A percentile compares a stretch with the other conserved stretches of the same genome.
Conservation (phyloP, 441 rosid species). For the Populus hybrid region DNA sequence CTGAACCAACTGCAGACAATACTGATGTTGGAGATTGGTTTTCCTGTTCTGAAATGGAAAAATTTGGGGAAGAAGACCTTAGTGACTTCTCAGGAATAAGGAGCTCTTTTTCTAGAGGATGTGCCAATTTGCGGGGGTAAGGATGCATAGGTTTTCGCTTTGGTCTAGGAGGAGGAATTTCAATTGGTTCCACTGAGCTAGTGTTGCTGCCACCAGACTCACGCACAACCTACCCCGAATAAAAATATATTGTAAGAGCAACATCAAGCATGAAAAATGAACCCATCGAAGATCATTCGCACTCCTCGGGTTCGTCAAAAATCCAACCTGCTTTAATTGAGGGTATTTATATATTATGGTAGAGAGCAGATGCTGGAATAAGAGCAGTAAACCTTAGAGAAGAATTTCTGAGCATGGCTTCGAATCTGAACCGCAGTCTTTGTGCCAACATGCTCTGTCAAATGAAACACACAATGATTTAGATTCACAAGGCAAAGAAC, state of each 20-base stretch:
- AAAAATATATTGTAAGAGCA: constrained; percentile 17
- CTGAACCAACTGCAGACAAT: constrained; percentile 56
- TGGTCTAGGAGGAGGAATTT: constrained; percentile 93
- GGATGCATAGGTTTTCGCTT: constrained; percentile 83
- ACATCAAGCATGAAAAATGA: constrained; percentile 9
- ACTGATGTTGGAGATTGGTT: constrained; percentile 71
- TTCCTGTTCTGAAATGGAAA: constrained; percentile 42
- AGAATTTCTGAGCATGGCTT: constrained; percentile 97
- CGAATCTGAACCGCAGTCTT: constrained; percentile 89
- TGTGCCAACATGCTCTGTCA: constrained; percentile 71
- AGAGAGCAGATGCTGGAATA: constrained; percentile 31
- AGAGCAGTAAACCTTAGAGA: constrained; percentile 67
- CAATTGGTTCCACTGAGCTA: constrained; percentile 39
- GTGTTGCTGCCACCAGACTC: constrained; percentile 39
- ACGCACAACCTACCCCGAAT: constrained; percentile 49
- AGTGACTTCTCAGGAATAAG: constrained; percentile 22
- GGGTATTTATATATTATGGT: constrained; percentile 24
- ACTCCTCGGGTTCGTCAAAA: constrained; percentile 18
- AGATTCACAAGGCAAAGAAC: not conserved
- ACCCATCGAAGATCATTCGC: constrained; percentile 11
- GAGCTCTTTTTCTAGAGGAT: constrained; percentile 32
- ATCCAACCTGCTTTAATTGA: constrained; percentile 26
- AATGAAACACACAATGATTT: not conserved
- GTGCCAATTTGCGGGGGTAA: constrained; percentile 68
- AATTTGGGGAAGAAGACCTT: constrained; percentile 39